phyloP scores from a whole-genome alignment of 2,329 filamentous ascomycete genomes.

The Reticulascus tulasneorum region DNA sequence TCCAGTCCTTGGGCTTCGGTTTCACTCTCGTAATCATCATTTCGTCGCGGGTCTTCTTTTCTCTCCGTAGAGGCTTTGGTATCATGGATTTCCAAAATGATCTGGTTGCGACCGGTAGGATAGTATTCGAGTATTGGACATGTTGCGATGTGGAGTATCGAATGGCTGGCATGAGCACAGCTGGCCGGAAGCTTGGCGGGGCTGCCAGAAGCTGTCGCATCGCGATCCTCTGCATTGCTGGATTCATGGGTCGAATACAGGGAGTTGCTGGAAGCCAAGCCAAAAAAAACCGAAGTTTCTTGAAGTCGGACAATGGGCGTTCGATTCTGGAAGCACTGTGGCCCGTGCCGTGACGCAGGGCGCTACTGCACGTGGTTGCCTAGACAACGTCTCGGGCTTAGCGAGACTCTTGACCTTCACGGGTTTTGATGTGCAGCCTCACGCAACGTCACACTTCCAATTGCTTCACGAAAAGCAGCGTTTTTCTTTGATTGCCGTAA shows the following conservation, averaged over 20 bases:
- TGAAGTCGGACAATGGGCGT: neutral
- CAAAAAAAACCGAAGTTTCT: neutral
- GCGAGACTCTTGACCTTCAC: constrained; percentile 12
- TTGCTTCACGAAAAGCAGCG: constrained; percentile 8
- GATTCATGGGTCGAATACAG: neutral
- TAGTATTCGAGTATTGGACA: constrained; percentile 29
- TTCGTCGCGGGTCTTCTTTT: constrained; percentile 27
- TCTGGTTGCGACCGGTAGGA: constrained; percentile 49
- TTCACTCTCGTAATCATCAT: constrained; percentile 26
- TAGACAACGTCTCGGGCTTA: constrained; percentile 12
- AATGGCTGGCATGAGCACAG: constrained; percentile 1
- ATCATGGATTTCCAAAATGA: constrained; percentile 69
- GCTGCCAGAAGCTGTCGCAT: constrained; percentile 4
- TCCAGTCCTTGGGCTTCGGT: constrained; percentile 61
- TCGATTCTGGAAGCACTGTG: neutral
- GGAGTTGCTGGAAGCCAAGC: neutral
- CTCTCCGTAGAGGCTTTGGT: constrained; percentile 60
- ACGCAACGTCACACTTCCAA: constrained; percentile 9
- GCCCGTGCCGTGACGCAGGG: constrained; percentile 4
- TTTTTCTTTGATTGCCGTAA: constrained; percentile 3
- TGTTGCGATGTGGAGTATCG: constrained; percentile 5
- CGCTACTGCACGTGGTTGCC: no score
- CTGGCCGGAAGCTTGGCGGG: constrained; percentile 1
- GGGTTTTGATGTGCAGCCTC: constrained; percentile 4
- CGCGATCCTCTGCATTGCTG: constrained; percentile 6